Percentiles rank a stretch among this genome's conserved stretches.
These are phyloP conservation scores for Salvia hispanica DNA, from an alignment of 257 asterid genomes.

Conservation along the genomic window DNA sequence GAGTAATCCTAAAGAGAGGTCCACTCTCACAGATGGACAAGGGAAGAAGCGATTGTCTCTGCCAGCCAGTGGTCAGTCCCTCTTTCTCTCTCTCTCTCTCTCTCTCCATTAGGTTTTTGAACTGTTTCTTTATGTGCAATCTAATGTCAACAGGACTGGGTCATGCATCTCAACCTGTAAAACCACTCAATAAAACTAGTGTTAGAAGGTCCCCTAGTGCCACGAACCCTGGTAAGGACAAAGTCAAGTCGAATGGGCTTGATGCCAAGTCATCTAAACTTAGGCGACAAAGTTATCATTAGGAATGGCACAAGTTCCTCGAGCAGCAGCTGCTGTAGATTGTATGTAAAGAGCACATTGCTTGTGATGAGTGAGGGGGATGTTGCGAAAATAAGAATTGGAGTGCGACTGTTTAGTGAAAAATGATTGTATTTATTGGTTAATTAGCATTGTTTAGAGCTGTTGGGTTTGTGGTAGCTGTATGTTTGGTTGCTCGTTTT, in stretches of 20 bases:
- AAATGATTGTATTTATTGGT: conserved; percentile 42
- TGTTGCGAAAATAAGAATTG: conserved; percentile 42
- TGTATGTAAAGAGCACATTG: conserved; percentile 49
- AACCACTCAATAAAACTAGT: conserved; percentile 44
- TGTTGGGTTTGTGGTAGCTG: conserved; percentile 24
- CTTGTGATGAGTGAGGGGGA: conserved; percentile 31
- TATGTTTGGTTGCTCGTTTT: conserved; percentile 29
- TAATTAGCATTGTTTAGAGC: conserved; percentile 27
- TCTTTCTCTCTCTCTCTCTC: conserved; percentile 36
- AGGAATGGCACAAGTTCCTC: conserved; percentile 32
- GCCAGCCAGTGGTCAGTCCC: conserved; percentile 67
- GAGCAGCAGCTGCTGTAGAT: conserved; percentile 36
- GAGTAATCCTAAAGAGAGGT: conserved; percentile 90
- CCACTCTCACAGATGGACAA: conserved; percentile 53
- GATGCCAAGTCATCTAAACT: conserved; percentile 45
- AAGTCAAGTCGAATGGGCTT: conserved; percentile 39
- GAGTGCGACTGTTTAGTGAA: conserved; percentile 30
- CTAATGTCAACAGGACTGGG: conserved; percentile 52
- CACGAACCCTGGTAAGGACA: conserved; percentile 52
- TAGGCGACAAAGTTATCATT: conserved; percentile 36
- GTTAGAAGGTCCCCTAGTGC: conserved; percentile 51
- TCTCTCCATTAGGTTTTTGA: not conserved
- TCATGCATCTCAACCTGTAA: conserved; percentile 48
- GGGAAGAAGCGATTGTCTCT: conserved; percentile 85
- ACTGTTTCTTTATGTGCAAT: conserved; percentile 26